Base-by-base conservation (phyloP, 225 moss, liverwort and hornwort genomes). In the Ulota crispa region DNA sequence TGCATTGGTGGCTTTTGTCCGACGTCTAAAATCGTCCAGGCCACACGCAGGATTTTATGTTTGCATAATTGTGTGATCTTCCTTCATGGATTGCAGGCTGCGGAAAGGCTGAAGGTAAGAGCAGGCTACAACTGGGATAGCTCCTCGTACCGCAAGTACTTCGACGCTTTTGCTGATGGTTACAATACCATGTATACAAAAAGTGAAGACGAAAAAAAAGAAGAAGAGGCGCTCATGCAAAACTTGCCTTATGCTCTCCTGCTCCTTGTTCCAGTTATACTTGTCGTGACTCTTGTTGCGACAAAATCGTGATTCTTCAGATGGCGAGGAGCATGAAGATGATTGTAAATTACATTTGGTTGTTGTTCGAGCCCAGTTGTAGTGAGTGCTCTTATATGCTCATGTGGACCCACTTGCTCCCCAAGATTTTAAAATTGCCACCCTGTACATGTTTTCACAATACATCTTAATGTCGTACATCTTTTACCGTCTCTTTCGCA, bases 111-210 rank as follows among this genome's bases (percentile, higher is more conserved):
- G 85, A 98, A 98, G 85, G 89, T 98, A 56, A 80, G 82, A 78
- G 83, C 81, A 71, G 86, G 78, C 41, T 85, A 90, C 87, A 84
- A 90, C 59, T 98, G 94, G 95, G 98, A 98, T 77, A 86, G 92
- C 77, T 88, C 88, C 64, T 41, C 67, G 10, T 98, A 98, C 67
- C 88, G 88, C 68, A 88, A 93, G 63, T 95, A 95, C 82, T 98
- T 98, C 32, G 91, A 93, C 83, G 72, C 93, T 50, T 98, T 98
- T 85, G 87, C 95, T 45, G 89, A 94, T 86, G 98, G 94, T 53
- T 98, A 95, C 90, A 93, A 89, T 59, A 90, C 86, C 47, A 83
- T 74, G 50, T 95, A 95, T 71, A 91, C 89, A 81, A 84, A 78
- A 7, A 78, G 41, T 9, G 82, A 82, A 72, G 64, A 18, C 31